Conservation (phyloP, 257 asterid species). For the Agastache rugosa region DNA sequence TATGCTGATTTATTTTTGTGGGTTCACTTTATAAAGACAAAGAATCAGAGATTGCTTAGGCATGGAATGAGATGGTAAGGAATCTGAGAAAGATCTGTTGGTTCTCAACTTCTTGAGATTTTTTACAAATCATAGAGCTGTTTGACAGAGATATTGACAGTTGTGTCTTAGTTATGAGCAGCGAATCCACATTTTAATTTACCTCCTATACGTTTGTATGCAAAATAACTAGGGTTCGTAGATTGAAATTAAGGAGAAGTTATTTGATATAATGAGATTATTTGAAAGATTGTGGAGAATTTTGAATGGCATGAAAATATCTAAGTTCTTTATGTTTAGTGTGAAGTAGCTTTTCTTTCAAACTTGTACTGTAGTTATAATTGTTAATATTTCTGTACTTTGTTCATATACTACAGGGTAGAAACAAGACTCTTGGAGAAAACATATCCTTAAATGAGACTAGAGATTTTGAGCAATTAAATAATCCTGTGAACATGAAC, state of each 20-base stretch:
- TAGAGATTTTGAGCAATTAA: constrained; percentile 42
- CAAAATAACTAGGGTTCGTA: constrained; percentile 1
- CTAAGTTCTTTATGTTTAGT: constrained; percentile 19
- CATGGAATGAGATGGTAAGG: neutral
- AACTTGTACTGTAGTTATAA: constrained; percentile 21
- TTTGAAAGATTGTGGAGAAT: neutral
- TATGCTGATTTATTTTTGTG: neutral
- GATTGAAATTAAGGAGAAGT: neutral
- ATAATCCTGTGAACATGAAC: constrained; percentile 42
- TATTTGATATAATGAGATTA: constrained; percentile 1
- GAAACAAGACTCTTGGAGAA: constrained; percentile 67
- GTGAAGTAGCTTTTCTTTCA: constrained; percentile 30
- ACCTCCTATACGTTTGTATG: neutral
- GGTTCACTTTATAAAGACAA: constrained; percentile 12
- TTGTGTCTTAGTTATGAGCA: neutral
- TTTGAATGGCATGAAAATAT: constrained; percentile 20
- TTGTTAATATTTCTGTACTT: constrained; percentile 21
- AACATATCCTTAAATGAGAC: constrained; percentile 45
- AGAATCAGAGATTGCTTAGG: neutral
- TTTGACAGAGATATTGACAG: neutral
- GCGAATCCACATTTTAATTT: constrained; percentile 7
- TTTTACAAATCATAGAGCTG: constrained; percentile 23
- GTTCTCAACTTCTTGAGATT: constrained; percentile 26
- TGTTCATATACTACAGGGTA: constrained; percentile 59
- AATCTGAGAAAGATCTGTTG: constrained; percentile 15